A percentile compares a stretch with the other conserved stretches of the same genome.
These are phyloP conservation scores for Monilinia fructicola DNA, from an alignment of 2,329 filamentous ascomycete genomes.

Conservation along the genomic window DNA sequence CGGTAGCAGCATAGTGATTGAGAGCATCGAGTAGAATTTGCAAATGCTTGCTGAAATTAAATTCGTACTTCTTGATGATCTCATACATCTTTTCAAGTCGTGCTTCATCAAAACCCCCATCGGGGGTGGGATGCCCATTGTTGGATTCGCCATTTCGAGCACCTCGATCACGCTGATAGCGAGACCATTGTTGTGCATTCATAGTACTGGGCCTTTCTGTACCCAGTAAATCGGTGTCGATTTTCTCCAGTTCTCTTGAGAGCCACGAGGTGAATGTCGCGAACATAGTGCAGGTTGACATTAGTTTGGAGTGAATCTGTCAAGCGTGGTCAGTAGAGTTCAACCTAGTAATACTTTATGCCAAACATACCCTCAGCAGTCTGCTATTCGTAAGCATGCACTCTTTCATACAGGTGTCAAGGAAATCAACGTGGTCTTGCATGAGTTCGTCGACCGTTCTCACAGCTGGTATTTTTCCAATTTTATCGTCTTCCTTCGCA, in stretches of 20 bases:
- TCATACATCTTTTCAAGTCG: slow-evolving; percentile 62
- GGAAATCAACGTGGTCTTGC: slow-evolving; percentile 97
- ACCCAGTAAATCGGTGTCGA: slow-evolving; percentile 73
- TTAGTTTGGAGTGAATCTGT: slow-evolving; percentile 94
- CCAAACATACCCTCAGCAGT: slow-evolving; percentile 68
- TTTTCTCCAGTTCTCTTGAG: slow-evolving; percentile 77
- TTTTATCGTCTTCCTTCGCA: slow-evolving; percentile 52
- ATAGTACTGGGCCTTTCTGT: slow-evolving; percentile 57
- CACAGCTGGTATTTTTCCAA: slow-evolving; percentile 42
- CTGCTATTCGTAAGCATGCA: slow-evolving; percentile 99
- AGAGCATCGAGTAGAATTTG: slow-evolving; percentile 92
- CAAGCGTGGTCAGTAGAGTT: slow-evolving; percentile 10
- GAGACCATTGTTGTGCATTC: slow-evolving; percentile 60
- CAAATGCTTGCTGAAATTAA: slow-evolving; percentile 86
- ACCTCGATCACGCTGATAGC: slow-evolving; percentile 53
- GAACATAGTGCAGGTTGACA: slow-evolving; percentile 94
- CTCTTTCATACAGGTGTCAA: slow-evolving; percentile 96
- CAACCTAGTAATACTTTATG: background rate
- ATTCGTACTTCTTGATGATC: slow-evolving; percentile 86
- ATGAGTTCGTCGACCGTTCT: slow-evolving; percentile 95
- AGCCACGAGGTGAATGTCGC: slow-evolving; percentile 86
- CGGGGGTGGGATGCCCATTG: slow-evolving; percentile 25
- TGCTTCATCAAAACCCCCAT: slow-evolving; percentile 32
- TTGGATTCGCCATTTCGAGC: slow-evolving; percentile 43
- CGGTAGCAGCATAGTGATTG: slow-evolving; percentile 95